Evolutionary conservation across 495 filamentous ascomycete species (phyloP), one percentile per base, ranked within the genome.

Genomic region (Xylona heveae): DNA sequence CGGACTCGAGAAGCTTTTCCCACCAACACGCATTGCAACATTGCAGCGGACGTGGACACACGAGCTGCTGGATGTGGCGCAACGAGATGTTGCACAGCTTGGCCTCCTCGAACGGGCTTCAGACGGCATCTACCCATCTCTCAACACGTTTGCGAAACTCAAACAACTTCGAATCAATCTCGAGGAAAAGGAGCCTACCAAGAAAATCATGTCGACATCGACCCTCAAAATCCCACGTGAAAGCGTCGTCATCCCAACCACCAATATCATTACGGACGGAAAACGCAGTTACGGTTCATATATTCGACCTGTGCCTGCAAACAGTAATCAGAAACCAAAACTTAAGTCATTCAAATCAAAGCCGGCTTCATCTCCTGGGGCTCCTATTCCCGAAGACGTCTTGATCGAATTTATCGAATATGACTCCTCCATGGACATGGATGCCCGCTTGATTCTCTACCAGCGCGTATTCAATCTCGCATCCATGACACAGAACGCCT

Each of bases 121-220:
- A 1, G 41, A 37, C 26, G 50, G 44, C 21, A 28, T 35, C 23
- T 54, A 54, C 30, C 49, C 50, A 15, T 42, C 42, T 18, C 40
- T 54, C 12, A 54, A 42, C 33, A 40, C 39, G 4, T 40, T 46
- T 4, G 50, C 50, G 7, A 42, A 35, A 21, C 36, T 54, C 31
- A 54, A 54, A 36, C 47, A 50, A 17, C 43, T 54, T 13, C 35
- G 47, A 16, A 51, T 54, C 28, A 54, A 54, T 35, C 43, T 54
- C 10, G 51, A 52, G 24, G 34, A 48, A 24, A 40, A 44, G 36
- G 35, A 43, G 6, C 33, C 38, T 17, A 27, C 42, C 3, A 41
- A 24, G 30, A 42, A 41, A 28, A 50, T 53, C 35, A 39, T 40
- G 25, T 41, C 49, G 5, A 45, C 46, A 6, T 43, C 42, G 26